Evolutionary conservation across 371 early-diverging fungal species (phyloP).

Genomic region (Mortierella sp.): DNA sequence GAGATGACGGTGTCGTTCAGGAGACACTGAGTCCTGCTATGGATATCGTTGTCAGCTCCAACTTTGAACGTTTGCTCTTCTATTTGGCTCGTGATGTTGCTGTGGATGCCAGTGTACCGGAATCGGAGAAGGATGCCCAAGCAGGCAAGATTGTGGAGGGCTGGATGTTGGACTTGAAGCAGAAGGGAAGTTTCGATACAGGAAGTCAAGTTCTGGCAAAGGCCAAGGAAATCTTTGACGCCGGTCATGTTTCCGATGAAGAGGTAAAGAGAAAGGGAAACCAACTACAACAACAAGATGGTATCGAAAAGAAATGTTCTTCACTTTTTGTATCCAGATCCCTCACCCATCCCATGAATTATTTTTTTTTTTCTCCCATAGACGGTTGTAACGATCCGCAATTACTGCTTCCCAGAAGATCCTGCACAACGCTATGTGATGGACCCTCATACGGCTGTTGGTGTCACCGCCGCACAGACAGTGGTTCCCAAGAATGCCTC

Average conservation of each 20-base stretch:
- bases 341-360: too few relatives aligned
- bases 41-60: slow-evolving; percentile 95
- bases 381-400: slow-evolving; percentile 79
- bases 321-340: too few relatives aligned
- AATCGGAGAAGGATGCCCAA: slow-evolving; percentile 57
- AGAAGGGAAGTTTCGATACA: slow-evolving; percentile 78
- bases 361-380: slow-evolving; percentile 25
- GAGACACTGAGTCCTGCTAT: slow-evolving; percentile 95
- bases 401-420: slow-evolving; percentile 66
- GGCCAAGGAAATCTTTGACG: slow-evolving; percentile 80
- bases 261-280: slow-evolving; percentile 54
- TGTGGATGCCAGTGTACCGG: slow-evolving; percentile 45
- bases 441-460: slow-evolving; percentile 97
- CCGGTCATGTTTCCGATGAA: slow-evolving; percentile 78
- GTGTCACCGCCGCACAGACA: slow-evolving; percentile 86
- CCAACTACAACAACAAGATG: too few relatives aligned
- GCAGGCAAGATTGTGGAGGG: slow-evolving; percentile 69
- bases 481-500: slow-evolving; percentile 26
- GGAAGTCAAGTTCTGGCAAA: slow-evolving; percentile 66
- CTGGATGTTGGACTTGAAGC: slow-evolving; percentile 88
- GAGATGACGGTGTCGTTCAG: slow-evolving; percentile 69
- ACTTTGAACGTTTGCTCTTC: slow-evolving; percentile 97
- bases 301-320: too few relatives aligned
- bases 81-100: slow-evolving; percentile 79
- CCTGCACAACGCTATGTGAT: slow-evolving; percentile 78